A percentile compares a stretch with the other conserved stretches of the same genome.
These are phyloP conservation scores for Jasminum sambac DNA, from an alignment of 257 asterid species.

Conservation along the genomic window DNA sequence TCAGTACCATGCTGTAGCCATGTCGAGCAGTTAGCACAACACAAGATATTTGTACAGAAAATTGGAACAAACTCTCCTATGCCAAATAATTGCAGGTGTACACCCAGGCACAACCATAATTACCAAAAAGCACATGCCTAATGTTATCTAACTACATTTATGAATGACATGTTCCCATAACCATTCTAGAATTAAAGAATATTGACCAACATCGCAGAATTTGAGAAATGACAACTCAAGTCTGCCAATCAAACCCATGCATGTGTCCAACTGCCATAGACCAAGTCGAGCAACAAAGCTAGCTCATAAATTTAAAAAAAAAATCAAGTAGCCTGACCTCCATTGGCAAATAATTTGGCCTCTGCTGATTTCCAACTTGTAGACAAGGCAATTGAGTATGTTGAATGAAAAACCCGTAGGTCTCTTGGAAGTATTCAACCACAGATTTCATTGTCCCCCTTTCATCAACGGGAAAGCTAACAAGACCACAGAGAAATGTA, in stretches of 20 bases:
- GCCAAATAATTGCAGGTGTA: background rate
- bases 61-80: background rate
- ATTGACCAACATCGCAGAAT: background rate
- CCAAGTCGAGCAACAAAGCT: background rate
- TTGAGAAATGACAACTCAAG: background rate
- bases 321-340: slow-evolving; percentile 52
- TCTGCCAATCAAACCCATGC: background rate
- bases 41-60: background rate
- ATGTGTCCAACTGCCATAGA: background rate
- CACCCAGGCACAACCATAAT: slow-evolving; percentile 1
- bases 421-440: slow-evolving; percentile 42
- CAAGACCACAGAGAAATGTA: background rate
- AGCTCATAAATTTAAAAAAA: slow-evolving; percentile 1
- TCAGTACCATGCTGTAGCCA: background rate
- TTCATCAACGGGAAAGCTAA: slow-evolving; percentile 44
- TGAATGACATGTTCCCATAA: background rate
- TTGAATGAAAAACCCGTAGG: slow-evolving; percentile 40
- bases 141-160: background rate
- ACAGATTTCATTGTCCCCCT: slow-evolving; percentile 37
- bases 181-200: background rate
- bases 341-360: slow-evolving; percentile 44
- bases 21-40: background rate
- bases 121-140: background rate
- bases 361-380: slow-evolving; percentile 42
- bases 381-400: slow-evolving; percentile 42